Conservation (phyloP, 1,284 basidiomycete genomes). For the Athelia psychrophila region DNA sequence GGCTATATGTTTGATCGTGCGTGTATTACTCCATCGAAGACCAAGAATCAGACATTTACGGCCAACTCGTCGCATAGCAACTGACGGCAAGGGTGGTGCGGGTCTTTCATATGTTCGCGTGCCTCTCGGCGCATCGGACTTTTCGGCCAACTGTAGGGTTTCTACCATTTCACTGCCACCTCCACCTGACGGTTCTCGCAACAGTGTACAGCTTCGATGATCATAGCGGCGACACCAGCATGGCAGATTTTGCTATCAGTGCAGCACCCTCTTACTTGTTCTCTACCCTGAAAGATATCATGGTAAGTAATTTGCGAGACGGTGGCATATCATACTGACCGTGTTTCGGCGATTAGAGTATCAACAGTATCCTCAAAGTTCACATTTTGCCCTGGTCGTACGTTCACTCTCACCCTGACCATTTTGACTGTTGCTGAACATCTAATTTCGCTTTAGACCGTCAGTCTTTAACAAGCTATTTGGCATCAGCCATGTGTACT, state of each 20-base stretch:
- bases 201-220: slow-evolving; percentile 51
- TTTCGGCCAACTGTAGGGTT: slow-evolving; percentile 40
- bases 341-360: background rate
- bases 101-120: slow-evolving; percentile 50
- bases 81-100: slow-evolving; percentile 41
- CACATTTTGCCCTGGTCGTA: slow-evolving; percentile 53
- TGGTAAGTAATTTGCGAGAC: slow-evolving; percentile 12
- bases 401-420: background rate
- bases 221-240: slow-evolving; percentile 42
- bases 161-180: background rate
- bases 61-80: slow-evolving; percentile 25
- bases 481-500: background rate
- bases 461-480: slow-evolving; percentile 31
- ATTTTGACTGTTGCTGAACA: background rate
- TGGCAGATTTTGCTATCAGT: slow-evolving; percentile 45
- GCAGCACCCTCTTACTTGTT: slow-evolving; percentile 47
- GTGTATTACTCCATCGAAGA: slow-evolving; percentile 22
- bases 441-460: slow-evolving; percentile 5
- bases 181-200: background rate
- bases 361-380: slow-evolving; percentile 39
- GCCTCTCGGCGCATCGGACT: slow-evolving; percentile 53
- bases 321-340: no score
- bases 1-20: background rate
- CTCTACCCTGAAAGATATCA: slow-evolving; percentile 47
- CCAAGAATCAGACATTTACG: slow-evolving; percentile 40